phyloP scores from a whole-genome alignment of 805 yeast genomes.

The Ogataea polymorpha region DNA sequence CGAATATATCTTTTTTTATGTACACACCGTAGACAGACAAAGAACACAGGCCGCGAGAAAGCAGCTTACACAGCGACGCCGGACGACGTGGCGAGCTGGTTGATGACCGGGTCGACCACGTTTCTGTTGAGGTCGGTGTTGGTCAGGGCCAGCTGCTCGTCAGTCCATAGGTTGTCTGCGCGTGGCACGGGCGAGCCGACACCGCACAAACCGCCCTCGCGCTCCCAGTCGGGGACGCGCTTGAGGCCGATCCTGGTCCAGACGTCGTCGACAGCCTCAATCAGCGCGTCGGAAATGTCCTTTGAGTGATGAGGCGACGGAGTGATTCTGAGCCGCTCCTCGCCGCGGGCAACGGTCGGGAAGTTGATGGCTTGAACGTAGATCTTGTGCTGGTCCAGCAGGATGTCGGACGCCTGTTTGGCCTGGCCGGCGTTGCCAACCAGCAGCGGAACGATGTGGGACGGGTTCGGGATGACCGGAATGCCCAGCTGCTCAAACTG shows the following conservation, averaged over 20 bases:
- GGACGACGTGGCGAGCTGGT: constrained; percentile 66
- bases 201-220: constrained; percentile 85
- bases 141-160: constrained; percentile 63
- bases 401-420: constrained; percentile 83
- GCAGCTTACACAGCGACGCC: constrained; percentile 43
- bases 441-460: constrained; percentile 93
- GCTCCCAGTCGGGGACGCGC: constrained; percentile 74
- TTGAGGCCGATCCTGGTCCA: constrained; percentile 72
- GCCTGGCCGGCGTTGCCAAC: constrained; percentile 95
- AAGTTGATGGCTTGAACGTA: constrained; percentile 98
- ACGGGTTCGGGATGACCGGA: constrained; percentile 96
- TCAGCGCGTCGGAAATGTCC: constrained; percentile 69
- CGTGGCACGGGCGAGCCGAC: constrained; percentile 54
- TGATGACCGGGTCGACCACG: constrained; percentile 59
- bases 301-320: constrained; percentile 96
- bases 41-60: not conserved
- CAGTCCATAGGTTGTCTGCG: constrained; percentile 82
- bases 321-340: constrained; percentile 95
- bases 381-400: constrained; percentile 78
- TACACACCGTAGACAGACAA: constrained; percentile 2
- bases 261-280: constrained; percentile 76
- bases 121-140: constrained; percentile 65
- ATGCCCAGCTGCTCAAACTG: constrained; percentile 68
- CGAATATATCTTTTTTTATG: not conserved
- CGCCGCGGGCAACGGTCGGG: constrained; percentile 96